Evolutionary conservation across 352 stramenopile species (phyloP).

Genomic region (Globisporangium polare): DNA sequence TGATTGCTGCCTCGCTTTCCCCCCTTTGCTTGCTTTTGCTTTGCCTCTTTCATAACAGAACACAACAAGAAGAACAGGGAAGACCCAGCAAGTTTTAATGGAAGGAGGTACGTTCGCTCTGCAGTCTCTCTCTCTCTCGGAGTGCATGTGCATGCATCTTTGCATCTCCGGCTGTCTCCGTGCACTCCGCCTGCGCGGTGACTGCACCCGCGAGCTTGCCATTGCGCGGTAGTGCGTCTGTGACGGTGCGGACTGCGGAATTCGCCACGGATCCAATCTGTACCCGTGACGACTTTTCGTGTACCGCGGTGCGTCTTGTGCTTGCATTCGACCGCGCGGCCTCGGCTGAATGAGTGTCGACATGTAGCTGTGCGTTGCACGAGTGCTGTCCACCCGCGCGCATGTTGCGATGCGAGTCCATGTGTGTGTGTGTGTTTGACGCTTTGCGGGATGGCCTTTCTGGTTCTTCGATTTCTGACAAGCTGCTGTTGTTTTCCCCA

Average conservation of each 20-base stretch:
- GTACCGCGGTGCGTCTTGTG: background rate
- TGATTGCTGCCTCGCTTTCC: slow-evolving; percentile 7
- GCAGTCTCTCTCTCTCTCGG: background rate
- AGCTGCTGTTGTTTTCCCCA: background rate
- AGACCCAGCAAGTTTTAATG: slow-evolving; percentile 28
- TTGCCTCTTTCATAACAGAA: slow-evolving; percentile 19
- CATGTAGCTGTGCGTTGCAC: background rate
- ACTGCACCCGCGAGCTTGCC: background rate
- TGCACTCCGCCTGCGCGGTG: background rate
- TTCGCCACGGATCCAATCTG: background rate
- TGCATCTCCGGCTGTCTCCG: background rate
- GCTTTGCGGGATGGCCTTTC: background rate
- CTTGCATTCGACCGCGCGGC: background rate
- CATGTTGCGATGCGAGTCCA: background rate
- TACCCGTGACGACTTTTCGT: background rate
- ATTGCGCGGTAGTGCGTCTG: background rate
- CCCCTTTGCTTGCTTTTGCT: background rate
- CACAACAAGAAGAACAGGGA: slow-evolving; percentile 23
- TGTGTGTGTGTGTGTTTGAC: background rate
- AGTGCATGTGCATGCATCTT: background rate
- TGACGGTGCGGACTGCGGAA: background rate
- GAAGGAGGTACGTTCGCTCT: slow-evolving; percentile 32
- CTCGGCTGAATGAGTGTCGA: background rate
- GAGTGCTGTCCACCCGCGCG: background rate
- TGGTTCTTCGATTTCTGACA: slow-evolving; percentile 1